Evolutionary conservation across 345 rosid genomes (phyloP).

Genomic region (Aquilaria malaccensis): DNA sequence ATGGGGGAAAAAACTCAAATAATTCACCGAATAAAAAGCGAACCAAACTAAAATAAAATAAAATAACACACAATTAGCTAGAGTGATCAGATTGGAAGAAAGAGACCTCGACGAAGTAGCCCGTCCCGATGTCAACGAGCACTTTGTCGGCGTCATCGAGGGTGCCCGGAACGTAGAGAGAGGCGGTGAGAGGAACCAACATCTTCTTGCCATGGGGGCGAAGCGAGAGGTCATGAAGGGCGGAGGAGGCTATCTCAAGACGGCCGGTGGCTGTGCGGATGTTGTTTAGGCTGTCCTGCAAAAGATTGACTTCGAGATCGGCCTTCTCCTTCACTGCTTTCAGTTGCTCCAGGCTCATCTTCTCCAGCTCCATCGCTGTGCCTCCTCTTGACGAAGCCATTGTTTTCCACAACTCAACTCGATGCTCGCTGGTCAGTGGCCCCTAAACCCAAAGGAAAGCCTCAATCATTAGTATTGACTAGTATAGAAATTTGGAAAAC

Average conservation of each 20-base stretch:
- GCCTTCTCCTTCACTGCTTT: slow-evolving; percentile 83
- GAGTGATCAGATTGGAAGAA: not conserved
- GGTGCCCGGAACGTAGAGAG: slow-evolving; percentile 82
- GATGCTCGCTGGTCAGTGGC: not conserved
- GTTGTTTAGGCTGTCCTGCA: slow-evolving; percentile 95
- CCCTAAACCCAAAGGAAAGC: too few relatives aligned
- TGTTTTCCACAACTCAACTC: not conserved
- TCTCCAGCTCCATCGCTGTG: slow-evolving; percentile 52
- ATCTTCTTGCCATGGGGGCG: slow-evolving; percentile 77
- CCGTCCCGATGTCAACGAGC: slow-evolving; percentile 94
- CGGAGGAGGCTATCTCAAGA: slow-evolving; percentile 63
- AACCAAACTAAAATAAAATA: not conserved
- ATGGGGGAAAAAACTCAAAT: not conserved
- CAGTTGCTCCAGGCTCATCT: slow-evolving; percentile 80
- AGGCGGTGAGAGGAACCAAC: slow-evolving; percentile 90
- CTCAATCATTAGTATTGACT: not conserved
- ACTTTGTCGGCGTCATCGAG: slow-evolving; percentile 79
- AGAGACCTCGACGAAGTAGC: slow-evolving; percentile 93
- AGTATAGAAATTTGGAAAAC: not conserved
- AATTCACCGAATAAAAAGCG: not conserved
- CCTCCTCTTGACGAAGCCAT: slow-evolving; percentile 39
- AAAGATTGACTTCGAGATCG: slow-evolving; percentile 83
- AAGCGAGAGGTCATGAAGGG: slow-evolving; percentile 80
- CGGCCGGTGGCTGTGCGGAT: slow-evolving; percentile 89
- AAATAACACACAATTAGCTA: not conserved